Percentiles rank a stretch among this genome's conserved stretches.
phyloP scores from a whole-genome alignment of 352 stramenopile genomes.

The Pythium rhizo-oryzae region DNA sequence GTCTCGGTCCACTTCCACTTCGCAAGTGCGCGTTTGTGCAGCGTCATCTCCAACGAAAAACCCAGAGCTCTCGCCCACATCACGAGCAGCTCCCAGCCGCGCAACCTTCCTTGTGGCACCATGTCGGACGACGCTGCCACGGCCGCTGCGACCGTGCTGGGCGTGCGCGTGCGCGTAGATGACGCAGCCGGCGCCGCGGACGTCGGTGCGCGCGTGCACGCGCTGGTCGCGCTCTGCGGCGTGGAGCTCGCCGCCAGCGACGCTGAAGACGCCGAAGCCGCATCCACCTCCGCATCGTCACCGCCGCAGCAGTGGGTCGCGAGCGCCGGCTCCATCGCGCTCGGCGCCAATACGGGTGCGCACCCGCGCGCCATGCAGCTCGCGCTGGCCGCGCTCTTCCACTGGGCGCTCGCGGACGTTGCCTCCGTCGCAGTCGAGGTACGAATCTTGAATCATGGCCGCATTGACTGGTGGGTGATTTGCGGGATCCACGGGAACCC shows the following conservation, averaged over 20 bases:
- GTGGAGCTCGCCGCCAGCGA: background rate
- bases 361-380: slow-evolving; percentile 22
- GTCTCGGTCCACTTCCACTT: slow-evolving; percentile 12
- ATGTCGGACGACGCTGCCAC: background rate
- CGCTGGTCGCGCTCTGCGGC: slow-evolving; percentile 4
- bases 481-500: background rate
- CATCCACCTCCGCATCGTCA: background rate
- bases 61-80: background rate
- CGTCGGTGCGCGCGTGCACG: slow-evolving; percentile 10
- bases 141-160: background rate
- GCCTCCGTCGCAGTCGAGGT: slow-evolving; percentile 23
- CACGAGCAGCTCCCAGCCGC: too few relatives aligned
- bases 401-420: slow-evolving; percentile 23
- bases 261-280: background rate
- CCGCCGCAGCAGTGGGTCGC: slow-evolving; percentile 11
- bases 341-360: background rate
- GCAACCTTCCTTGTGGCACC: background rate
- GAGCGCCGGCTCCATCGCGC: slow-evolving; percentile 1
- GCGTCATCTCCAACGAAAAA: slow-evolving; percentile 17
- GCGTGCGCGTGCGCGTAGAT: slow-evolving; percentile 26
- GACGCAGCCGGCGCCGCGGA: background rate
- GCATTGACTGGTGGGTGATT: slow-evolving; percentile 3
- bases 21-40: background rate
- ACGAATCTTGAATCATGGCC: background rate
- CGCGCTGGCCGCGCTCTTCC: slow-evolving; percentile 22